These are phyloP conservation scores for Suillus sp. DNA, from an alignment of 768 basidiomycete genomes.

Conservation along the genomic window DNA sequence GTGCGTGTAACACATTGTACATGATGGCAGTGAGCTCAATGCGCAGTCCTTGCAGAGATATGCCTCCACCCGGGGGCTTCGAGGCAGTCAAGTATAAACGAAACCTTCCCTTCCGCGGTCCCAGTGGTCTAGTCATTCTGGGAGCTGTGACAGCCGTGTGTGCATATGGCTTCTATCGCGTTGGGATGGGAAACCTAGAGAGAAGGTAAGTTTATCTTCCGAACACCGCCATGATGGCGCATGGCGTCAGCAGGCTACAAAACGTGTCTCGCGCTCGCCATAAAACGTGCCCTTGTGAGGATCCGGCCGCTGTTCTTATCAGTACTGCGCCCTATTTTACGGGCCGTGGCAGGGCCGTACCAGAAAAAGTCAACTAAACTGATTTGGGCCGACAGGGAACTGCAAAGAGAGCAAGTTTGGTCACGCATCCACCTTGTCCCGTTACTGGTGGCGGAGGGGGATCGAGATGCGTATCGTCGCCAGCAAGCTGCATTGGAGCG, in stretches of 20 bases:
- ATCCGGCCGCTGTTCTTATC: constrained; percentile 50
- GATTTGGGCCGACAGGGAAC: constrained; percentile 71
- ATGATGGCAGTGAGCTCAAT: constrained; percentile 14
- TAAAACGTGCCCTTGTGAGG: constrained; percentile 65
- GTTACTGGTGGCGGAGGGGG: constrained; percentile 88
- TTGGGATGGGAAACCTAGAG: constrained; percentile 91
- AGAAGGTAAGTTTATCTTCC: constrained; percentile 68
- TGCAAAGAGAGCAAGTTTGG: constrained; percentile 92
- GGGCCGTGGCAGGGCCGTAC: constrained; percentile 47
- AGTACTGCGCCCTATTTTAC: constrained; percentile 33
- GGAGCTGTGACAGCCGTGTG: constrained; percentile 85
- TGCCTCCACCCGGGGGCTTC: constrained; percentile 94
- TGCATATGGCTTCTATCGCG: constrained; percentile 87
- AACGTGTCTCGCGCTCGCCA: constrained; percentile 74
- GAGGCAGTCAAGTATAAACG: constrained; percentile 93
- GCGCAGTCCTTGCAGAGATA: constrained; percentile 62
- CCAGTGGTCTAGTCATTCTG: constrained; percentile 82
- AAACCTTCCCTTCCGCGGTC: constrained; percentile 88
- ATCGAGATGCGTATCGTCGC: constrained; percentile 86
- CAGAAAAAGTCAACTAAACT: constrained; percentile 42
- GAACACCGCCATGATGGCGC: constrained; percentile 23
- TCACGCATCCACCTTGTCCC: constrained; percentile 94
- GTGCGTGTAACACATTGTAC: constrained; percentile 24
- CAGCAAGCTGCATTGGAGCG: constrained; percentile 73
- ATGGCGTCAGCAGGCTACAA: constrained; percentile 58